phyloP scores from a whole-genome alignment of 2,329 filamentous ascomycete species.

The Chaetomium olivaceum region DNA sequence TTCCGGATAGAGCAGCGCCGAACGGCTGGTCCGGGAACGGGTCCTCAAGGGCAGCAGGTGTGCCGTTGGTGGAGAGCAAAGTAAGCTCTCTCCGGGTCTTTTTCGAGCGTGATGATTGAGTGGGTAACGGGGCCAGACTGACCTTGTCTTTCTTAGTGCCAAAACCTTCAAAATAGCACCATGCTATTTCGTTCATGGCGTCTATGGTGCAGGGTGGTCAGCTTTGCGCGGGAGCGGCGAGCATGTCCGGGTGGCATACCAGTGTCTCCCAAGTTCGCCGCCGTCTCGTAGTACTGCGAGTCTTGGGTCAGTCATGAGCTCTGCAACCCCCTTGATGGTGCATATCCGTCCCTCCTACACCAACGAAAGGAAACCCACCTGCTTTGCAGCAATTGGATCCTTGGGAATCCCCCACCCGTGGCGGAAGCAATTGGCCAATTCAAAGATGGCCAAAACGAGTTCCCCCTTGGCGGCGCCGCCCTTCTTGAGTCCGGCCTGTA shows the following conservation, averaged over 20 bases:
- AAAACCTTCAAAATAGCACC: conserved; percentile 97
- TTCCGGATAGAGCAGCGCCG: conserved; percentile 20
- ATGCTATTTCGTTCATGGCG: conserved; percentile 94
- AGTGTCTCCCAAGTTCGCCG: conserved; percentile 91
- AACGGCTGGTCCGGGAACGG: background rate
- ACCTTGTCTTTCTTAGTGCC: conserved; percentile 99
- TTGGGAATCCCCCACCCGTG: conserved; percentile 90
- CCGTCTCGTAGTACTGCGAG: conserved; percentile 89
- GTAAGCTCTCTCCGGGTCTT: background rate
- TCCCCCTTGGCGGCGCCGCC: conserved; percentile 95
- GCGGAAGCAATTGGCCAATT: conserved; percentile 89
- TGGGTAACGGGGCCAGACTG: conserved; percentile 41
- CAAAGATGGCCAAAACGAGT: conserved; percentile 92
- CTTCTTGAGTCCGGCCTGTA: conserved; percentile 85
- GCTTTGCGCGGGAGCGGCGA: conserved; percentile 24
- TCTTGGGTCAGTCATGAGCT: conserved; percentile 14
- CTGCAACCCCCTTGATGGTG: background rate
- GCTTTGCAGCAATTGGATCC: conserved; percentile 80
- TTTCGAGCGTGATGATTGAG: background rate
- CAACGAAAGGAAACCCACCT: conserved; percentile 47
- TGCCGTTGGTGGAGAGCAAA: conserved; percentile 19
- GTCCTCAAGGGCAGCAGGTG: background rate
- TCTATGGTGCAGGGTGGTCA: conserved; percentile 53
- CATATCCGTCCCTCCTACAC: conserved; percentile 35
- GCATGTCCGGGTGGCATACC: conserved; percentile 47